Percentiles rank a stretch among this genome's conserved stretches.
Evolutionary conservation across 2,329 filamentous ascomycete species (phyloP).

Genomic region (Hymenoscyphus fraxineus): DNA sequence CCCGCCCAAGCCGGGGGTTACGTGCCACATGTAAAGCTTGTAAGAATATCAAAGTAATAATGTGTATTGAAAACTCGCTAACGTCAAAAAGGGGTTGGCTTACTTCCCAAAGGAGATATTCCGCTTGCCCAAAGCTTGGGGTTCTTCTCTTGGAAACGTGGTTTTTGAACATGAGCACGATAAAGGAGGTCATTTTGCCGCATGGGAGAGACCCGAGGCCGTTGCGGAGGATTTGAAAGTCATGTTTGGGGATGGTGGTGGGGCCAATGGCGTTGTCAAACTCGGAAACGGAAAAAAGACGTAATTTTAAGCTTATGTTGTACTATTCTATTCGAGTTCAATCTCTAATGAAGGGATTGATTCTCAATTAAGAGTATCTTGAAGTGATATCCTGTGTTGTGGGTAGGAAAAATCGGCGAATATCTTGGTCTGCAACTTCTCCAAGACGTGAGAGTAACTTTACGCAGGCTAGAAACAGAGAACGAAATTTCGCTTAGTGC

Average conservation of each 20-base stretch:
- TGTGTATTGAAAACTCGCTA: conserved; percentile 64
- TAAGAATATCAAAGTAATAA: conserved; percentile 52
- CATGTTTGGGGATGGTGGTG: conserved; percentile 53
- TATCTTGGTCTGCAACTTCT: background rate
- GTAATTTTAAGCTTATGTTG: too few species aligned
- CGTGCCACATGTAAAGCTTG: background rate
- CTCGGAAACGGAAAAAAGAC: too few species aligned
- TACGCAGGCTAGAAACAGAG: conserved; percentile 25
- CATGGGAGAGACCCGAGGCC: conserved; percentile 53
- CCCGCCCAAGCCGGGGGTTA: background rate
- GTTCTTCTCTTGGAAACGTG: conserved; percentile 52
- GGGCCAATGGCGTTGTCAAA: conserved; percentile 36
- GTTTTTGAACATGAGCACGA: conserved; percentile 48
- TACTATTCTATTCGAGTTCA: too few species aligned
- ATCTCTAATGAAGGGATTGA: too few species aligned
- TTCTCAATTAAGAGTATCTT: too few species aligned
- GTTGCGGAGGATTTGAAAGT: conserved; percentile 48
- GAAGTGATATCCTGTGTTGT: background rate
- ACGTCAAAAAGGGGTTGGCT: conserved; percentile 48
- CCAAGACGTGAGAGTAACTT: conserved; percentile 22
- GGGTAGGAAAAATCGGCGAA: background rate
- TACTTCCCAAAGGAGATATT: conserved; percentile 57
- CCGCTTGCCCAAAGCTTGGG: conserved; percentile 52
- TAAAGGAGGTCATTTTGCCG: conserved; percentile 50
- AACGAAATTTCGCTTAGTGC: conserved; percentile 33